A percentile compares a stretch with the other conserved stretches of the same genome.
Evolutionary conservation across 2,329 filamentous ascomycete species (phyloP).

Genomic region (Volutella citrinella): DNA sequence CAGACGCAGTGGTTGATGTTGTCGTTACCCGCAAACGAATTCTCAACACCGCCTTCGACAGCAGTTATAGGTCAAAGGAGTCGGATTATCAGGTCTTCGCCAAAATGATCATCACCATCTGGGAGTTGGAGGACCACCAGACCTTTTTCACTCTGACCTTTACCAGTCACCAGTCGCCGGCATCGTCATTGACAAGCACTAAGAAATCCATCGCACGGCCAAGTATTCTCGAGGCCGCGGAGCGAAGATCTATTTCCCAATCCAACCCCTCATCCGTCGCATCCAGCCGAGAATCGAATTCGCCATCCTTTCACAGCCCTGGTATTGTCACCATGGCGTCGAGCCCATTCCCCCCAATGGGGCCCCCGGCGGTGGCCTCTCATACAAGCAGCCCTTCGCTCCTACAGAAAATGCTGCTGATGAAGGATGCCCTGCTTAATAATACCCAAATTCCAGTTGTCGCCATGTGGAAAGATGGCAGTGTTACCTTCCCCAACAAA

Average conservation of each 20-base stretch:
- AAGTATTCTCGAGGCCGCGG: conserved; percentile 43
- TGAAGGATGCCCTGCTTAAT: conserved; percentile 76
- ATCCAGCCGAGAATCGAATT: conserved; percentile 47
- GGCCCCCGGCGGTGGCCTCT: conserved; percentile 57
- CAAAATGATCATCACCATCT: conserved; percentile 75
- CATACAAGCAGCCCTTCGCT: conserved; percentile 60
- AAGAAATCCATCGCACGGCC: conserved; percentile 39
- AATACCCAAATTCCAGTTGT: conserved; percentile 72
- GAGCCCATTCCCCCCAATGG: conserved; percentile 63
- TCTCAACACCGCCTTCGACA: conserved; percentile 36
- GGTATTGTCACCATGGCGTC: conserved; percentile 50
- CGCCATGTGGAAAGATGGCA: conserved; percentile 79
- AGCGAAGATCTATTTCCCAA: conserved; percentile 41
- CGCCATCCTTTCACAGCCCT: conserved; percentile 49
- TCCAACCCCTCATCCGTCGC: conserved; percentile 45
- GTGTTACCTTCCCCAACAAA: conserved; percentile 69
- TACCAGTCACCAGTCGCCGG: conserved; percentile 53
- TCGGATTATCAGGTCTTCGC: conserved; percentile 51
- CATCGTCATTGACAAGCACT: conserved; percentile 28
- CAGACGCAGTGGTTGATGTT: conserved; percentile 67
- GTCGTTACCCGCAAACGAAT: conserved; percentile 54
- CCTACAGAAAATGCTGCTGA: conserved; percentile 68
- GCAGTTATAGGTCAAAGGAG: conserved; percentile 32
- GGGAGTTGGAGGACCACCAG: conserved; percentile 64
- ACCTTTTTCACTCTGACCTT: conserved; percentile 75